Conservation (phyloP, 192 early-diverging fungal genomes). For the Backusella parvicylindrica region DNA sequence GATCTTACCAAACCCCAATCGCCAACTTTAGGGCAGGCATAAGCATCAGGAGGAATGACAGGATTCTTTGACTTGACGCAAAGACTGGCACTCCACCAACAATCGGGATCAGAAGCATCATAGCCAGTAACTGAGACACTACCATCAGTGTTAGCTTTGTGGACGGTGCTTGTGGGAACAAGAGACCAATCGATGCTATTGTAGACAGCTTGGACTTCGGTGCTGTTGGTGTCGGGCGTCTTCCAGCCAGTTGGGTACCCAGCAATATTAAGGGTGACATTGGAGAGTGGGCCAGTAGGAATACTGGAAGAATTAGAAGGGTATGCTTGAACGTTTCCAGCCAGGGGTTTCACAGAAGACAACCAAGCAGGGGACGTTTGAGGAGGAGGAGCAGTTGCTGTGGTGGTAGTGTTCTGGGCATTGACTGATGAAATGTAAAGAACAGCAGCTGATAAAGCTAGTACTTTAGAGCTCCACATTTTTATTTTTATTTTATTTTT, state of each 20-base stretch:
- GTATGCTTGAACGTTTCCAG: conserved; percentile 20
- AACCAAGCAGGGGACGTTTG: conserved; percentile 30
- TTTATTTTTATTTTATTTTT: neutral
- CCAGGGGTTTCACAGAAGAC: conserved; percentile 10
- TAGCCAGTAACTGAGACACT: conserved; percentile 32
- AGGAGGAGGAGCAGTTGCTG: neutral
- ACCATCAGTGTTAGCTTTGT: conserved; percentile 26
- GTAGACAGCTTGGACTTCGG: conserved; percentile 28
- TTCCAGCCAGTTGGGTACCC: conserved; percentile 36
- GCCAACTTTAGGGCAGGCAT: conserved; percentile 28
- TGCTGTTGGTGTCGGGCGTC: conserved; percentile 35
- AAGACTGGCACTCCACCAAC: conserved; percentile 33
- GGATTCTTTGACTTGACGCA: conserved; percentile 30
- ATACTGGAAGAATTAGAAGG: conserved; percentile 14
- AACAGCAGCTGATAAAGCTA: neutral
- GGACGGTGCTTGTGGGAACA: conserved; percentile 26
- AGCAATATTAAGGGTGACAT: neutral
- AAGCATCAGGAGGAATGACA: conserved; percentile 31
- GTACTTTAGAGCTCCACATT: neutral
- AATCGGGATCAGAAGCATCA: conserved; percentile 26
- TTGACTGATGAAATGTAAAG: neutral
- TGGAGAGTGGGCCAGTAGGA: conserved; percentile 22
- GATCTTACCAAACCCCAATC: conserved; percentile 26
- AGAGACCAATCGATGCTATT: conserved; percentile 35
- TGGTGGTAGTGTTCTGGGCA: neutral